Evolutionary conservation across 2,329 filamentous ascomycete genomes (phyloP), one percentile per base, ranked within the genome.

Genomic region (Tolypocladium ovalisporum): DNA sequence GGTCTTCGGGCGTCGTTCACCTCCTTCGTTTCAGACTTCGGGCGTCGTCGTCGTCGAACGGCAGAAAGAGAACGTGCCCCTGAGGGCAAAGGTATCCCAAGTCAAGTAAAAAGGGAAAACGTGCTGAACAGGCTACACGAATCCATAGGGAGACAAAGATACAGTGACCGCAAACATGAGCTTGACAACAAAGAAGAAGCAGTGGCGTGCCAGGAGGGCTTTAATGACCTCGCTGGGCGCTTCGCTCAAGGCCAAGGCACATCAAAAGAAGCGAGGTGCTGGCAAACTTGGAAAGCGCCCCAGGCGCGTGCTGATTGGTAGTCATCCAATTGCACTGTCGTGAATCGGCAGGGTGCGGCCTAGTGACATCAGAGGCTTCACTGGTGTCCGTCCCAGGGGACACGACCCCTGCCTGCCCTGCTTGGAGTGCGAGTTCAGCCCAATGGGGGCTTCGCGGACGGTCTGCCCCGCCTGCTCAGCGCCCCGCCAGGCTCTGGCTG

Each of bases 311-410:
- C n/a, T 56, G 54, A 56, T 56, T 56, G 54, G 54, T 27, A 34
- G 29, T 22, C 32, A 29, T n/a, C n/a, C n/a, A n/a, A n/a, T 10
- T 29, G 27, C 36, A 3, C 17, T 40, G 52, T 54, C 24, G 27
- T 12, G n/a, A 40, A 27, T n/a, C 4, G 35, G 27, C 24, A 19
- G 22, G 52, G 34, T 32, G 52, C 27, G 19, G 19, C 59, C 54
- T n/a, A 34, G 68, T 70, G 68, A 71, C 69, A 71, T 71, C 68
- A 70, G 68, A 64, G 69, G 68, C 69, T 69, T 65, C 56, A 66
- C 67, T 69, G 66, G 68, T 59, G 77, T 76, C 22, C 77, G 75
- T n/a, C 75, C 67, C 39, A 32, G 40, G 54, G 39, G 39, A 13
- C 17, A 9, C 10, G 19, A 34, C 47, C 47, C 47, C 47, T 51